Conservation (phyloP, 495 filamentous ascomycete genomes). For the Polyplosphaeria fusca region DNA sequence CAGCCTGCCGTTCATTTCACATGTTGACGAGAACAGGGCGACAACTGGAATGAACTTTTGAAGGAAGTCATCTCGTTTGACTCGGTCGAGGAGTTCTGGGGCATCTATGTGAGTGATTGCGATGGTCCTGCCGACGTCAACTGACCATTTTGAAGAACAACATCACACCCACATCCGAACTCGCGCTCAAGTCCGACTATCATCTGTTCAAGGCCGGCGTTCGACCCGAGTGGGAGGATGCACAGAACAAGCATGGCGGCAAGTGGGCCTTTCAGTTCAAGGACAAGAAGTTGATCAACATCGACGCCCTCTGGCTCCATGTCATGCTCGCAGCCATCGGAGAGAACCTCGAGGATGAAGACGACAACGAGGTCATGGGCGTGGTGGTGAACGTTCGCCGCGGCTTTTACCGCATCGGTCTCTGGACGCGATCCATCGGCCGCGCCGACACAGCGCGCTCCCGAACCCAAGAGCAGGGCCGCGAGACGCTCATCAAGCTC, state of each 20-base stretch:
- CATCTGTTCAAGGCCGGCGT: conserved; percentile 98
- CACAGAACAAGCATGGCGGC: conserved; percentile 97
- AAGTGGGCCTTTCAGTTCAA: conserved; percentile 98
- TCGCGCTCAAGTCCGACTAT: conserved; percentile 97
- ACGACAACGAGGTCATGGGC: conserved; percentile 95
- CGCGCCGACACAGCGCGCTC: conserved; percentile 70
- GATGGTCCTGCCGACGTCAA: conserved; percentile 1
- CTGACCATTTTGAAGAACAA: conserved; percentile 71
- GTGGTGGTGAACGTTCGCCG: conserved; percentile 98
- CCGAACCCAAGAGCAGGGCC: conserved; percentile 71
- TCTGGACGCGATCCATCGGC: conserved; percentile 90
- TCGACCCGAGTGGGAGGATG: conserved; percentile 96
- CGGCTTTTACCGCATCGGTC: conserved; percentile 91
- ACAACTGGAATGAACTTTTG: conserved; percentile 97
- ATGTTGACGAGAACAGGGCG: conserved; percentile 57
- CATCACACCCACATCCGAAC: conserved; percentile 90
- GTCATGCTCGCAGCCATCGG: conserved; percentile 95
- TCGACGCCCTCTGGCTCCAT: conserved; percentile 96
- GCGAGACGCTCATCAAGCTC: conserved; percentile 76
- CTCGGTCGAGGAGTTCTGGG: conserved; percentile 99
- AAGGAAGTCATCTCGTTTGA: conserved; percentile 99
- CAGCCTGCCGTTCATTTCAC: too few species aligned
- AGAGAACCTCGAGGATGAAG: conserved; percentile 91
- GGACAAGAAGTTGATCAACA: conserved; percentile 82
- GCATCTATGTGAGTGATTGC: conserved; percentile 77